These are phyloP conservation scores for Aspergillus sp. DNA, from an alignment of 2,329 filamentous ascomycete species.

Conservation along the genomic window DNA sequence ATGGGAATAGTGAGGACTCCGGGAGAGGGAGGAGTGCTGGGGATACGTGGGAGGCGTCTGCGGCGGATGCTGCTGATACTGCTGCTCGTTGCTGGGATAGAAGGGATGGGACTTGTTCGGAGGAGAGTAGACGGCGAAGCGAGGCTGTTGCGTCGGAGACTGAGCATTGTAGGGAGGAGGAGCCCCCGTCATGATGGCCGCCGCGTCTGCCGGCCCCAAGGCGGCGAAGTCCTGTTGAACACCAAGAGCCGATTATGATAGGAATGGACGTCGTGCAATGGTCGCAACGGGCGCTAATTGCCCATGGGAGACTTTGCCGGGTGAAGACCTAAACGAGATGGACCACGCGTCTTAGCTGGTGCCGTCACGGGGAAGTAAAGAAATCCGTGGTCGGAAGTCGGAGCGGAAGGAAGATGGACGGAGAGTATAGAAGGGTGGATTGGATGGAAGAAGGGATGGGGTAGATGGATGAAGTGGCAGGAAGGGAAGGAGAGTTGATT, in stretches of 20 bases:
- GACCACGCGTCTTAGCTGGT: slow-evolving; percentile 5
- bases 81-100: slow-evolving; percentile 35
- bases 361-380: slow-evolving; percentile 3
- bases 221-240: slow-evolving; percentile 12
- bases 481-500: slow-evolving; percentile 5
- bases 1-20: slow-evolving; percentile 34
- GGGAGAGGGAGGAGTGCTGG: slow-evolving; percentile 23
- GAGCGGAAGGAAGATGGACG: slow-evolving; percentile 1
- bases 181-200: slow-evolving; percentile 35
- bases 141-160: slow-evolving; percentile 37
- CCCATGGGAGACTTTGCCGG: slow-evolving; percentile 14
- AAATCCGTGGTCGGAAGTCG: slow-evolving; percentile 1
- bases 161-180: slow-evolving; percentile 38
- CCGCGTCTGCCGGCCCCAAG: slow-evolving; percentile 21
- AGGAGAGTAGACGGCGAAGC: slow-evolving; percentile 34
- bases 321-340: slow-evolving; percentile 12
- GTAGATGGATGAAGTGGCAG: slow-evolving; percentile 17
- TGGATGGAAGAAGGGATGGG: slow-evolving; percentile 11
- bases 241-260: slow-evolving; percentile 1
- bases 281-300: not conserved
- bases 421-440: slow-evolving; percentile 4
- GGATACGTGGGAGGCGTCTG: slow-evolving; percentile 35
- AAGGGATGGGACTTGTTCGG: slow-evolving; percentile 33
- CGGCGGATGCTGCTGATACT: slow-evolving; percentile 33
- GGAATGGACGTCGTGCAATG: not conserved